Base-by-base conservation (phyloP, 208 protist genomes). In the Acanthamoeba royreba region DNA sequence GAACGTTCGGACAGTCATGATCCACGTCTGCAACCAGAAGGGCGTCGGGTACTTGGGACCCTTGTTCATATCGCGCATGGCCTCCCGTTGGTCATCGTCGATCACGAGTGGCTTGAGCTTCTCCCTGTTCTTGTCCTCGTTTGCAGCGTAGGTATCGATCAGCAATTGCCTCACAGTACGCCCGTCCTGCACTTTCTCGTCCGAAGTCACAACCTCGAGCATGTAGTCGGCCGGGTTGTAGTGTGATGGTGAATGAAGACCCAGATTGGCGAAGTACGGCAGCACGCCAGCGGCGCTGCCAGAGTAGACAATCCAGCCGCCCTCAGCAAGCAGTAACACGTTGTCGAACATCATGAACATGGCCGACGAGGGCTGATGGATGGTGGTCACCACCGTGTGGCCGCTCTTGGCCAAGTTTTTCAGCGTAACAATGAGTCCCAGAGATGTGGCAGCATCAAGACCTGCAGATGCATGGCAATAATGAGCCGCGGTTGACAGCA, bases 281-380 rank as follows among this genome's bases (percentile, higher is more conserved):
- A 86, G 31, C 19, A 86, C 31, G 31, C 81, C 83, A 45, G 83
- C 15, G 35, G 63, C 55, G 52, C 58, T 17, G 31, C 87, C 87
- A 38, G 40, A 38, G 87, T 92, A 92, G 25, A 52, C 87, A 13
- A n/a, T 25, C 25, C 42, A 79, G 13, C 87, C 87, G 9, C 87
- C 87, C 35, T 92, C 87, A 35, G 81, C 93, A 40, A 96, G 38
- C 40, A 96, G 49, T 0, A 96, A 15, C 17, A 96, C 77, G 53
- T 95, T 58, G 88, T 96, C 49, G 85, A 96, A 96, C 77, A 96
- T 93, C 28, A 58, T 91, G 53, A 96, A 96, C 17, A 96, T 95
- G 63, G 85, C 92, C 28, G 53, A 94, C 52, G 93, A 74, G 35
- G 95, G 95, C 77, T 96, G 95, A 85, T 96, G 95, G 53, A 96